Evolutionary conservation across 768 basidiomycete genomes (phyloP).

Genomic region (Panaeolus papilionaceus): DNA sequence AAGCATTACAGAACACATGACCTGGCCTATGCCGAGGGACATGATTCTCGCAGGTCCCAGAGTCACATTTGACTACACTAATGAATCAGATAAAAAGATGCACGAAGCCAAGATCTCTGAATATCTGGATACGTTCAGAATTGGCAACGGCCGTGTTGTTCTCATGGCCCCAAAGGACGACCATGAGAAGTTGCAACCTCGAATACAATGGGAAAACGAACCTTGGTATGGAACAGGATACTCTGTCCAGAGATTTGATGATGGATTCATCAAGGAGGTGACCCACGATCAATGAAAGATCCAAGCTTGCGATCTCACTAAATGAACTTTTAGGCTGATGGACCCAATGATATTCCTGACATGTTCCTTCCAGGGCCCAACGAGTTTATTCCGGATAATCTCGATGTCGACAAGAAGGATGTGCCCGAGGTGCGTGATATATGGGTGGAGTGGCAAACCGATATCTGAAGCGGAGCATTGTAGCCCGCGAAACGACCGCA

Average conservation of each 20-base stretch:
- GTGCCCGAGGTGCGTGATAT: constrained; percentile 58
- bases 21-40: constrained; percentile 83
- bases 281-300: constrained; percentile 26
- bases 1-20: constrained; percentile 75
- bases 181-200: constrained; percentile 51
- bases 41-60: constrained; percentile 74
- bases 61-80: constrained; percentile 77
- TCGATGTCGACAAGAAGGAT: constrained; percentile 82
- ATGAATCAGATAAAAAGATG: constrained; percentile 41
- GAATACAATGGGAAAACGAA: constrained; percentile 71
- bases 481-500: constrained; percentile 80
- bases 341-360: constrained; percentile 67
- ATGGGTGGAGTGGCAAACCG: not conserved
- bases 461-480: constrained; percentile 19
- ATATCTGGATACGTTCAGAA: constrained; percentile 63
- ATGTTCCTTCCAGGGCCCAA: constrained; percentile 86
- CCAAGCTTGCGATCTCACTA: constrained; percentile 14
- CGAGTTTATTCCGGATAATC: constrained; percentile 86
- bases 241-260: constrained; percentile 71
- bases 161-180: constrained; percentile 82
- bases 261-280: constrained; percentile 63
- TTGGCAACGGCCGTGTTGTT: constrained; percentile 69
- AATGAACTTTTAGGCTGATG: constrained; percentile 55
- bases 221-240: constrained; percentile 95
- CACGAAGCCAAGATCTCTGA: constrained; percentile 61